Conservation (phyloP, 306 rosid genomes). For the Prunus armeniaca region DNA sequence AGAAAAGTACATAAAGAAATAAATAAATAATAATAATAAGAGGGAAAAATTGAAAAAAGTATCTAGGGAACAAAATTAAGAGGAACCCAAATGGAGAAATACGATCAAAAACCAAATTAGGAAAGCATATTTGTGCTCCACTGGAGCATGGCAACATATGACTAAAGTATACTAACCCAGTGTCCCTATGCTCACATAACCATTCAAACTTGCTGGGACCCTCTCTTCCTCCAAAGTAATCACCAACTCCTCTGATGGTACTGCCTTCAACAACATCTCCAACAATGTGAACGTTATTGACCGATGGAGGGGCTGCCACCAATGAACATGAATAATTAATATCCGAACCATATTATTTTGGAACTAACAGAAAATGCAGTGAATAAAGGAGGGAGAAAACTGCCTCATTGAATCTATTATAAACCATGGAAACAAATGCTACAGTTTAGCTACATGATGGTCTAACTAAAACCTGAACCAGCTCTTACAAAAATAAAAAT, state of each 20-base stretch:
- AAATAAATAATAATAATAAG: neutral
- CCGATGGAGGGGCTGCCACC: constrained; percentile 86
- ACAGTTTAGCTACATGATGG: neutral
- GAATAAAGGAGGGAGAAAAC: neutral
- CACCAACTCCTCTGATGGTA: constrained; percentile 80
- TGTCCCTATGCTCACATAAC: constrained; percentile 61
- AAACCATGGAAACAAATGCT: neutral
- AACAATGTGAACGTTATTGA: constrained; percentile 64
- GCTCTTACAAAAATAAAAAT: neutral
- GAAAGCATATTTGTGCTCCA: neutral
- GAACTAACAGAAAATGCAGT: neutral
- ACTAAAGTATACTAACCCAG: constrained; percentile 58
- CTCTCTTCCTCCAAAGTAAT: constrained; percentile 97
- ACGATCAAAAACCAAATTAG: constrained; percentile 7
- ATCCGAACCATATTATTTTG: neutral
- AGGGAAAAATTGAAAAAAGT: neutral
- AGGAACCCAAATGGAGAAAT: constrained; percentile 16
- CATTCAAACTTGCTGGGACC: constrained; percentile 99
- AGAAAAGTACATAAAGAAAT: neutral
- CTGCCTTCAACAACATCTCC: constrained; percentile 86
- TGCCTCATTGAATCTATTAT: neutral
- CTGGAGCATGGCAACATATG: constrained; percentile 6
- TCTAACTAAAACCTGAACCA: neutral
- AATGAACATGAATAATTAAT: constrained; percentile 2
- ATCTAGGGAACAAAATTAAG: constrained; percentile 9